These are phyloP conservation scores for Barnettozyma sucrosica DNA, from an alignment of 805 yeast genomes.

Conservation along the genomic window DNA sequence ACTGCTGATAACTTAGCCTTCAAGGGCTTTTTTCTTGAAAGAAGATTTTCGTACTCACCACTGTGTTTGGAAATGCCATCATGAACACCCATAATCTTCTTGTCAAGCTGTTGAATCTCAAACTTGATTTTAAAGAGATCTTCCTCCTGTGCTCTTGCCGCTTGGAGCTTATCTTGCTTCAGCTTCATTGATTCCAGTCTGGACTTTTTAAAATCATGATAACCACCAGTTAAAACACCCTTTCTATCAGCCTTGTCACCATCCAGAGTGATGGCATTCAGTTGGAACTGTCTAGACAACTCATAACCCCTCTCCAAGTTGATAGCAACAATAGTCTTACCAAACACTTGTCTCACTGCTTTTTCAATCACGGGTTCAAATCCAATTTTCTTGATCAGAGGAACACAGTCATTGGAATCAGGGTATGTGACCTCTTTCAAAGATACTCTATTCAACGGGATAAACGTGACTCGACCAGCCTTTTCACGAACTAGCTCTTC, in stretches of 20 bases:
- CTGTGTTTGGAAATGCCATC: slow-evolving; percentile 34
- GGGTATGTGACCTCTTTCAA: slow-evolving; percentile 49
- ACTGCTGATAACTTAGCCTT: slow-evolving; percentile 38
- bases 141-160: slow-evolving; percentile 35
- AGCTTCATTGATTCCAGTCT: slow-evolving; percentile 64
- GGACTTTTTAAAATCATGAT: slow-evolving; percentile 59
- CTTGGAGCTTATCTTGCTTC: slow-evolving; percentile 46
- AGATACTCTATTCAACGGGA: slow-evolving; percentile 72
- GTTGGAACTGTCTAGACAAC: slow-evolving; percentile 50
- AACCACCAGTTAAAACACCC: slow-evolving; percentile 90
- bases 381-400: slow-evolving; percentile 69
- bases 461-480: slow-evolving; percentile 83
- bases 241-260: slow-evolving; percentile 84
- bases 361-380: slow-evolving; percentile 49
- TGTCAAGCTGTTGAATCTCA: slow-evolving; percentile 41
- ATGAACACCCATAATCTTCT: slow-evolving; percentile 44
- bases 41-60: slow-evolving; percentile 37
- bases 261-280: slow-evolving; percentile 81
- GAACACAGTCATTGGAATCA: slow-evolving; percentile 56
- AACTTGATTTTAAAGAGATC: slow-evolving; percentile 35
- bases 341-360: slow-evolving; percentile 78
- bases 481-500: slow-evolving; percentile 63
- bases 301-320: slow-evolving; percentile 64
- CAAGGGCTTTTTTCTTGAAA: slow-evolving; percentile 37
- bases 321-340: slow-evolving; percentile 70